These are phyloP conservation scores for Ananas comosus DNA, from an alignment of 176 grass and related monocot genomes.

Conservation along the genomic window DNA sequence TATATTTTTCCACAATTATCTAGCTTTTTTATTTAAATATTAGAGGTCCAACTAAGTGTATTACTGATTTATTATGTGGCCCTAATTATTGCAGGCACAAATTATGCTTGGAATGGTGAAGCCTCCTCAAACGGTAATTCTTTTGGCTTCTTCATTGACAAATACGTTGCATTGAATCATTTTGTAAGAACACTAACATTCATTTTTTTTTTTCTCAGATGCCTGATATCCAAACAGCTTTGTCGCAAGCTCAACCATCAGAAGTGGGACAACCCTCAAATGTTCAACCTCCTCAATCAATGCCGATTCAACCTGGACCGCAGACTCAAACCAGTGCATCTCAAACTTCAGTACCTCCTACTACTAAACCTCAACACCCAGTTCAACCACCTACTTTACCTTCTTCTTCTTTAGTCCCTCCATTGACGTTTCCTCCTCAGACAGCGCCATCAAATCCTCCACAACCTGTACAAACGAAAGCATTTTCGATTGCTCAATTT, in stretches of 20 bases:
- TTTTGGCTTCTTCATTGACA: slow-evolving; percentile 14
- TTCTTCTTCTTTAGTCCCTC: slow-evolving; percentile 27
- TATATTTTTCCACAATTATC: too few relatives aligned
- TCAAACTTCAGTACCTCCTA: slow-evolving; percentile 32
- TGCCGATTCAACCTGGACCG: slow-evolving; percentile 26
- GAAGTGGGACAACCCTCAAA: slow-evolving; percentile 24
- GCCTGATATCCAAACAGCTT: slow-evolving; percentile 29
- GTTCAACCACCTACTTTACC: slow-evolving; percentile 38
- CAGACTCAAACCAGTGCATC: slow-evolving; percentile 33
- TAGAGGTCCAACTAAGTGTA: background rate
- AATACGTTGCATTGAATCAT: background rate
- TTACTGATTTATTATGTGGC: background rate
- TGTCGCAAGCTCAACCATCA: slow-evolving; percentile 38
- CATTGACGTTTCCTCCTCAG: slow-evolving; percentile 30
- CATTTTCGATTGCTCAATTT: slow-evolving; percentile 35
- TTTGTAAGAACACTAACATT: slow-evolving; percentile 6
- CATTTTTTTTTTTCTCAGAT: slow-evolving; percentile 19
- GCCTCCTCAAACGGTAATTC: slow-evolving; percentile 62
- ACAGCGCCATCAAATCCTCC: slow-evolving; percentile 30
- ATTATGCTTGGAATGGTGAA: slow-evolving; percentile 98
- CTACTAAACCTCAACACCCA: slow-evolving; percentile 34
- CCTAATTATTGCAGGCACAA: slow-evolving; percentile 55
- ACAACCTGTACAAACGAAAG: slow-evolving; percentile 42
- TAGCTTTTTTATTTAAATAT: too few relatives aligned
- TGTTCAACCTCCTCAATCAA: slow-evolving; percentile 24